Percentiles rank a stretch among this genome's conserved stretches.
These are phyloP conservation scores for Xanthoconium purpureum DNA, from an alignment of 768 basidiomycete species.

Conservation along the genomic window DNA sequence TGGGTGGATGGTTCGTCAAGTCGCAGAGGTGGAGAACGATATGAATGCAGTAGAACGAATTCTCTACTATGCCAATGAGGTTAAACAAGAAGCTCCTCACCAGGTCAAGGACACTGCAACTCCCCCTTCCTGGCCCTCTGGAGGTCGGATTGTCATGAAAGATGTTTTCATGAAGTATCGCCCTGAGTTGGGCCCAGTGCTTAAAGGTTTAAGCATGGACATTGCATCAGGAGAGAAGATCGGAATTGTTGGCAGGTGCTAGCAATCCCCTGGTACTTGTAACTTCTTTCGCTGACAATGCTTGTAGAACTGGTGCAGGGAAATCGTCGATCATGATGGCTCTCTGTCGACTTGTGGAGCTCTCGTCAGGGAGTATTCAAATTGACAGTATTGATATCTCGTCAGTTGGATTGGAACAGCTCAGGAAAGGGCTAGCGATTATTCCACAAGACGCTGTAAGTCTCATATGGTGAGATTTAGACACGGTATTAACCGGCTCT, in stretches of 20 bases:
- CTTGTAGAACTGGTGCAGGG: conserved; percentile 72
- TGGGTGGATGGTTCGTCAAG: conserved; percentile 73
- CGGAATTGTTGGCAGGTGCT: conserved; percentile 74
- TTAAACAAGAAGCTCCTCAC: conserved; percentile 82
- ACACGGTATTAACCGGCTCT: not conserved
- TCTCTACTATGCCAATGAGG: conserved; percentile 70
- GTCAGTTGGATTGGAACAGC: conserved; percentile 70
- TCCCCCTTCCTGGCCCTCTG: conserved; percentile 65
- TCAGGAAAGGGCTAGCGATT: conserved; percentile 67
- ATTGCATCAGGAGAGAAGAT: conserved; percentile 83
- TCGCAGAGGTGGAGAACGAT: conserved; percentile 86
- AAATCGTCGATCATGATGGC: conserved; percentile 90
- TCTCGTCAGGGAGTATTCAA: conserved; percentile 66
- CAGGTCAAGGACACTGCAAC: conserved; percentile 60
- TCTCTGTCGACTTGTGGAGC: conserved; percentile 81
- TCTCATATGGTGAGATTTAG: not conserved
- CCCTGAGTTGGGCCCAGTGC: conserved; percentile 81
- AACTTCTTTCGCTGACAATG: not conserved
- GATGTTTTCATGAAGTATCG: conserved; percentile 80
- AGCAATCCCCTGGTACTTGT: conserved; percentile 10
- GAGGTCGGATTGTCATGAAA: conserved; percentile 71
- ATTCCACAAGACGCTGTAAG: conserved; percentile 71
- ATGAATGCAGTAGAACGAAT: conserved; percentile 92
- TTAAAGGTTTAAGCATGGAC: conserved; percentile 76
- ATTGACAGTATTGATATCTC: conserved; percentile 87